phyloP scores from a whole-genome alignment of 441 rosid species.

The Pelargonium cotyledonis region DNA sequence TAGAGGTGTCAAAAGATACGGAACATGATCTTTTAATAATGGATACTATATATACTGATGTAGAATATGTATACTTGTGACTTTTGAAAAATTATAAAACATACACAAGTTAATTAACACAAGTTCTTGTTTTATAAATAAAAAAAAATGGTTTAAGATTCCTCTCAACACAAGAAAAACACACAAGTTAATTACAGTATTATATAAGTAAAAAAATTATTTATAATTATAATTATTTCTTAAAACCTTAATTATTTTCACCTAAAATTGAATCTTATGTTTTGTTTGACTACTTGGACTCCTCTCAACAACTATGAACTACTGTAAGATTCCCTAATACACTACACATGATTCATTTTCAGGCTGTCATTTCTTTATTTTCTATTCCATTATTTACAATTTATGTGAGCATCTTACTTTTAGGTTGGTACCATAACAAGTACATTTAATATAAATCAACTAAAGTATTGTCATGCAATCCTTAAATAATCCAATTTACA shows the following conservation, averaged over 20 bases:
- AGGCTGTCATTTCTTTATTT: background rate
- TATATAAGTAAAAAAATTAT: too few relatives aligned
- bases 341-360: background rate
- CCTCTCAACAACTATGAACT: background rate
- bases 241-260: background rate
- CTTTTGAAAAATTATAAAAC: background rate
- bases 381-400: background rate
- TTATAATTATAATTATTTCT: too few relatives aligned
- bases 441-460: background rate
- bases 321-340: background rate
- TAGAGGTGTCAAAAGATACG: slow-evolving; percentile 16
- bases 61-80: slow-evolving; percentile 10
- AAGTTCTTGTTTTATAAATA: too few relatives aligned
- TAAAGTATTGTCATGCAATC: slow-evolving; percentile 1
- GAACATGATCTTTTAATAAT: slow-evolving; percentile 18
- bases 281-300: too few relatives aligned
- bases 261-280: background rate
- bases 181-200: too few relatives aligned
- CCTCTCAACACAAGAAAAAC: too few relatives aligned
- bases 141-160: too few relatives aligned
- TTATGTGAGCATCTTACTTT: background rate
- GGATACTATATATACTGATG: too few relatives aligned
- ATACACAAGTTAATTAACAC: too few relatives aligned
- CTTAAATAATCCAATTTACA: background rate
- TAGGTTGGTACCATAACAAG: background rate